Conservation (phyloP, 305 asterid species). For the Stenogyne calaminthoides region DNA sequence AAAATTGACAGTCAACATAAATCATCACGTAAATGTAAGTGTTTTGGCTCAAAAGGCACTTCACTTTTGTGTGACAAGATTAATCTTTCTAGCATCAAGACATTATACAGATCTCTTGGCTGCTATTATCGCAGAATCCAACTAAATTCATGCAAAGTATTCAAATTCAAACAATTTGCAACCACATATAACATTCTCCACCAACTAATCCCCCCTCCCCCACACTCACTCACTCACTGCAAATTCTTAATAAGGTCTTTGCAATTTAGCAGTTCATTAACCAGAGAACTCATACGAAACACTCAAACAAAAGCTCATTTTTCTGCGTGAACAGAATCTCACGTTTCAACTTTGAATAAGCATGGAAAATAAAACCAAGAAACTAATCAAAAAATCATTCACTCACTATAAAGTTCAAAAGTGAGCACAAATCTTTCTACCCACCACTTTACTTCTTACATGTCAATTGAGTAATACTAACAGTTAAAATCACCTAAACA, state of each 20-base stretch:
- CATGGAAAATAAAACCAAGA: not conserved
- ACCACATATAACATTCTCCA: slow-evolving; percentile 9
- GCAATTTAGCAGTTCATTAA: slow-evolving; percentile 1
- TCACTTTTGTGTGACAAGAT: not conserved
- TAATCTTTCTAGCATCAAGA: not conserved
- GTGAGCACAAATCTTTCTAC: slow-evolving; percentile 13
- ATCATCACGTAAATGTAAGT: not conserved
- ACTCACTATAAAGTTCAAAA: slow-evolving; percentile 1
- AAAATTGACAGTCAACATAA: not conserved
- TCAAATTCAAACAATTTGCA: slow-evolving; percentile 24
- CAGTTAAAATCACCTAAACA: not conserved
- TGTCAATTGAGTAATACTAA: not conserved
- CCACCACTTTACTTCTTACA: not conserved
- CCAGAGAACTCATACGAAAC: not conserved
- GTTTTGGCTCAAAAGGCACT: not conserved
- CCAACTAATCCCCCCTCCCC: not conserved
- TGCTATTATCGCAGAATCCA: slow-evolving; percentile 2
- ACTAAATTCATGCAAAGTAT: not conserved
- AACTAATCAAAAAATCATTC: slow-evolving; percentile 2
- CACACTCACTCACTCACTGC: not conserved
- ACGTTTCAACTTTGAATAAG: not conserved
- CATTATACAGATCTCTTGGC: not conserved
- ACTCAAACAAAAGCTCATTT: not conserved
- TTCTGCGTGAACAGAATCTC: not conserved
- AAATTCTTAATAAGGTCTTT: not conserved